Evolutionary conservation across 495 filamentous ascomycete genomes (phyloP).

Genomic region (Aspergillus coremiiformis): DNA sequence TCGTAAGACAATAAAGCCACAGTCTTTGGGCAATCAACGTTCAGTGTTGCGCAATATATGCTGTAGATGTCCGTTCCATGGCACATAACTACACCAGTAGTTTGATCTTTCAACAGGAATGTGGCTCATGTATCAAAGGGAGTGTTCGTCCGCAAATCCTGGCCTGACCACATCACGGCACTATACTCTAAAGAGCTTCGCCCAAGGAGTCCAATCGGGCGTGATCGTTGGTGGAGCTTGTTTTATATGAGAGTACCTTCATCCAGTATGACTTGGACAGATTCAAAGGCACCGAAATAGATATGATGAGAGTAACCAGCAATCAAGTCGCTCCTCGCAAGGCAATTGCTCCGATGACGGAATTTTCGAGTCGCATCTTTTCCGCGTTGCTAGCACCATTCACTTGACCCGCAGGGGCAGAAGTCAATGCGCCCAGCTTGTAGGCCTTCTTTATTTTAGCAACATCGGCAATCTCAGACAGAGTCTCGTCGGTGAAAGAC

Average conservation of each 20-base stretch:
- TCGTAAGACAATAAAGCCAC: too few species aligned
- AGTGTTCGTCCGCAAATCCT: neutral
- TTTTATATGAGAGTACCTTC: neutral
- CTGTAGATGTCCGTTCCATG: neutral
- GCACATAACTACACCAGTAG: neutral
- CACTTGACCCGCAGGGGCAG: conserved; percentile 19
- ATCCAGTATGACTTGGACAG: neutral
- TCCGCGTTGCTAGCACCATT: conserved; percentile 22
- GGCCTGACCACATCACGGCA: neutral
- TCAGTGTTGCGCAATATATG: neutral
- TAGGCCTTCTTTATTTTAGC: conserved; percentile 73
- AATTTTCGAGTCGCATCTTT: conserved; percentile 49
- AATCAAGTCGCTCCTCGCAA: conserved; percentile 49
- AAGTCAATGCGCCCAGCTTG: conserved; percentile 55
- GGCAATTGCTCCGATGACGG: conserved; percentile 65
- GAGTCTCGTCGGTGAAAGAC: conserved; percentile 54
- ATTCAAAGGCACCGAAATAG: neutral
- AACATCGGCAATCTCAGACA: conserved; percentile 55
- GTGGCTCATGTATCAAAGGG: neutral
- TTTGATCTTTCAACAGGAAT: neutral
- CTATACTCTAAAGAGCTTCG: neutral
- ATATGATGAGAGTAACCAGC: neutral
- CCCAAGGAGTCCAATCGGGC: neutral
- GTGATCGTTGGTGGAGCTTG: neutral
- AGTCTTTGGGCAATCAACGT: too few species aligned